Percentiles rank a stretch among this genome's conserved stretches.
Conservation (phyloP, 1,284 basidiomycete species). For the Psilocybe mexicana region DNA sequence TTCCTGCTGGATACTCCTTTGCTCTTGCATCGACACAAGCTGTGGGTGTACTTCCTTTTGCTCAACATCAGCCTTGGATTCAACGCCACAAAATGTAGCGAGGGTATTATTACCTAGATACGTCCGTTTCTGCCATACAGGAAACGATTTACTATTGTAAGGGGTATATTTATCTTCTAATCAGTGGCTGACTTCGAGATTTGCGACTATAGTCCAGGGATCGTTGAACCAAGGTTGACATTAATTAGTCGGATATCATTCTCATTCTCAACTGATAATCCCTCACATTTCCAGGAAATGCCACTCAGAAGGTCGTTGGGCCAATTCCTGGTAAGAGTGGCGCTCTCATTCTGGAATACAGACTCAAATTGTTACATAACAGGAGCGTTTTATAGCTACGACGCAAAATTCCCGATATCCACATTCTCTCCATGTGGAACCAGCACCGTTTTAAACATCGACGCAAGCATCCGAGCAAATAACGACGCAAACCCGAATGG, state of each 20-base stretch:
- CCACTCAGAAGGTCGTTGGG: conserved; percentile 3
- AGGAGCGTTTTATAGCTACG: conserved; percentile 24
- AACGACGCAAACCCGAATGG: conserved; percentile 22
- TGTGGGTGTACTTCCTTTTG: conserved; percentile 6
- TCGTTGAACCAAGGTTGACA: conserved; percentile 13
- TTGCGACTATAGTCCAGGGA: conserved; percentile 17
- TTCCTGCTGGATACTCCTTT: conserved; percentile 27
- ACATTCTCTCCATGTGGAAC: conserved; percentile 23
- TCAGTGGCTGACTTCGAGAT: not conserved
- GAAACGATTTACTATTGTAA: conserved; percentile 21
- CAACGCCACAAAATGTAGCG: not conserved
- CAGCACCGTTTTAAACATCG: conserved; percentile 24
- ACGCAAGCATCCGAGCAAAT: conserved; percentile 22
- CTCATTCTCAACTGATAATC: not conserved
- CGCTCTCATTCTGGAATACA: not conserved
- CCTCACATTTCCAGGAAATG: not conserved
- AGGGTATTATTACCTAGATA: conserved; percentile 20
- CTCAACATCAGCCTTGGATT: not conserved
- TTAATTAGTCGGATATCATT: not conserved
- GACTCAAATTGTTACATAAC: not conserved
- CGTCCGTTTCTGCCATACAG: conserved; percentile 17
- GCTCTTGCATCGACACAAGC: conserved; percentile 26
- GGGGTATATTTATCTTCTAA: not conserved
- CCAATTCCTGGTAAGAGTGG: conserved; percentile 10
- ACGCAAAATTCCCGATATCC: conserved; percentile 21